Evolutionary conservation across 73 alveolate genomes (phyloP).

Genomic region (Tetrahymena thermophila): DNA sequence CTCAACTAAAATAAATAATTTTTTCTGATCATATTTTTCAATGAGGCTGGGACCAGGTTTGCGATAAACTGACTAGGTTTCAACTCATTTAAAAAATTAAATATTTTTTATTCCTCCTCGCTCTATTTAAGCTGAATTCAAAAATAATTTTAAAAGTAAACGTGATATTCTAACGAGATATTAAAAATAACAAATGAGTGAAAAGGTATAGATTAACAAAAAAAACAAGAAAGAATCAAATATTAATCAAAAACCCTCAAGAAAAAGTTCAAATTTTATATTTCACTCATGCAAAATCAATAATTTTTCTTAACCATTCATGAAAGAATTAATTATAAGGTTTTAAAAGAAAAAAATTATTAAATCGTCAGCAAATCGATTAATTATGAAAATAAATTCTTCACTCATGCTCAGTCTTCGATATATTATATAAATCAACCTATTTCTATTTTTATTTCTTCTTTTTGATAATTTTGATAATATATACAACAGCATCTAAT

Average conservation of each 20-base stretch:
- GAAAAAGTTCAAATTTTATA: neutral
- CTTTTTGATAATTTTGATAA: neutral
- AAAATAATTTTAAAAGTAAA: neutral
- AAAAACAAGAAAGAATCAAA: neutral
- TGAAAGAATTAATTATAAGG: neutral
- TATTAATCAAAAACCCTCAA: neutral
- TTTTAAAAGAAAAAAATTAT: neutral
- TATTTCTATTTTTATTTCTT: neutral
- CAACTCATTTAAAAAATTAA: neutral
- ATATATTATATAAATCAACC: neutral
- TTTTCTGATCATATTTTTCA: neutral
- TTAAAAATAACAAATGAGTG: neutral
- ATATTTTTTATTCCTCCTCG: neutral
- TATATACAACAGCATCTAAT: neutral
- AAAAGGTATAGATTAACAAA: neutral
- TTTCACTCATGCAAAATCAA: neutral
- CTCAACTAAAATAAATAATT: neutral
- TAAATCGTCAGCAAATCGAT: neutral
- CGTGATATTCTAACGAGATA: neutral
- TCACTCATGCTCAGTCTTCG: neutral
- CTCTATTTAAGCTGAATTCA: neutral
- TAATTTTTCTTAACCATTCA: neutral
- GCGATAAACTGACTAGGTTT: neutral
- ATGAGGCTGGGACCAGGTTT: neutral
- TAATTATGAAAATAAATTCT: neutral